Percentiles rank a stretch among this genome's conserved stretches.
phyloP scores from a whole-genome alignment of 192 early-diverging fungal genomes.

The Haplosporangium gracile region DNA sequence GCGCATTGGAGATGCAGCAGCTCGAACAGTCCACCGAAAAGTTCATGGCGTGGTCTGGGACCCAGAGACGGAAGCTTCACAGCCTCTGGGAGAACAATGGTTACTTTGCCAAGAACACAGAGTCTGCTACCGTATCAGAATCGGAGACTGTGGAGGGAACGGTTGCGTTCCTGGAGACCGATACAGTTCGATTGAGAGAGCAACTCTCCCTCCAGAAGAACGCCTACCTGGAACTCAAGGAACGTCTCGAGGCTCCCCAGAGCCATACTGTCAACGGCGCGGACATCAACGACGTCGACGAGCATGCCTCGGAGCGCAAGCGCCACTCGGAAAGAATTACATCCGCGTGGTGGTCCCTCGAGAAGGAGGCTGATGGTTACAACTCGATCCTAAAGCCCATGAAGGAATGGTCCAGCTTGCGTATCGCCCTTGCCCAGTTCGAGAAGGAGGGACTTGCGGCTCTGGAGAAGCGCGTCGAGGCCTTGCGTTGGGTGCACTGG shows the following conservation, averaged over 20 bases:
- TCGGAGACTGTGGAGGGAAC: neutral
- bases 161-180: constrained; percentile 10
- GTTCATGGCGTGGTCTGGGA: constrained; percentile 42
- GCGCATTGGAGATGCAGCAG: constrained; percentile 21
- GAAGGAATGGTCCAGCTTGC: constrained; percentile 38
- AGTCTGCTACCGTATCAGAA: neutral
- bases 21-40: constrained; percentile 32
- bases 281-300: neutral
- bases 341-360: constrained; percentile 23
- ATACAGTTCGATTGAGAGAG: constrained; percentile 11
- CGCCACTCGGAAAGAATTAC: constrained; percentile 25
- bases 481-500: constrained; percentile 54
- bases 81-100: constrained; percentile 32
- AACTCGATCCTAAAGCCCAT: constrained; percentile 33
- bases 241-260: neutral
- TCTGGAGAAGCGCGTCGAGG: constrained; percentile 50
- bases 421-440: constrained; percentile 13
- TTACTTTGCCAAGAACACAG: constrained; percentile 21
- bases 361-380: constrained; percentile 26
- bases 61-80: constrained; percentile 10
- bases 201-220: constrained; percentile 16
- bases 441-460: constrained; percentile 36
- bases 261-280: neutral
- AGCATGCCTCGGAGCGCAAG: constrained; percentile 4
- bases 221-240: constrained; percentile 24